A percentile compares a stretch with the other conserved stretches of the same genome.
These are phyloP conservation scores for Puccinia coronata DNA, from an alignment of 1,284 basidiomycete species.

Conservation along the genomic window DNA sequence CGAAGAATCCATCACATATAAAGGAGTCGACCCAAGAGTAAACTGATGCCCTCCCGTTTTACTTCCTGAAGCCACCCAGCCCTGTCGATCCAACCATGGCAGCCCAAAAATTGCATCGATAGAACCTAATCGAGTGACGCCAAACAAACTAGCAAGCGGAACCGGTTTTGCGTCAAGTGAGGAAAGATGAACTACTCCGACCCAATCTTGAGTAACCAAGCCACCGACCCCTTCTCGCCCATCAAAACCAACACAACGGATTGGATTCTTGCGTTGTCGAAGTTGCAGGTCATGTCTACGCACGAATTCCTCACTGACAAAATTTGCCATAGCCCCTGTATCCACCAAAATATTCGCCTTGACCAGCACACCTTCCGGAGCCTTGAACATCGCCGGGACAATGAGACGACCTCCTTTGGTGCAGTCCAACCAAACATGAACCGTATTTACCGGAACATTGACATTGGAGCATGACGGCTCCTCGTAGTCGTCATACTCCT, in stretches of 20 bases:
- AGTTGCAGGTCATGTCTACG: background rate
- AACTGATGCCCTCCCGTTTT: background rate
- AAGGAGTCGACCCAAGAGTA: background rate
- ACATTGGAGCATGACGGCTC: background rate
- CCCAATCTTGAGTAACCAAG: background rate
- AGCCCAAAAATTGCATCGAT: conserved; percentile 14
- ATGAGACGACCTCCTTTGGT: background rate
- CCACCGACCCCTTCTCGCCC: background rate
- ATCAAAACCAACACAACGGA: background rate
- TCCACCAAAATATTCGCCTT: background rate
- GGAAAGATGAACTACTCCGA: background rate
- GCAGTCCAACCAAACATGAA: background rate
- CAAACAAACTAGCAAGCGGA: background rate
- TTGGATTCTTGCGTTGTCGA: background rate
- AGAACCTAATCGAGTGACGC: conserved; percentile 2
- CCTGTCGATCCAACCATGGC: conserved; percentile 26
- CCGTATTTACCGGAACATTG: background rate
- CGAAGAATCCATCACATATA: background rate
- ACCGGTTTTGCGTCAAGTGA: background rate
- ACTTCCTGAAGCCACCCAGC: conserved; percentile 2
- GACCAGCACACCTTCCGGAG: background rate
- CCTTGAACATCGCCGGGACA: background rate
- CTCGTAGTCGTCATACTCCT: background rate
- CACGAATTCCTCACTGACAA: background rate
- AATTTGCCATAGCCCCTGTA: conserved; percentile 5